A percentile compares a stretch with the other conserved stretches of the same genome.
phyloP scores from a whole-genome alignment of 225 moss, liverwort and hornwort species.

The Antitrichia curtipendula region DNA sequence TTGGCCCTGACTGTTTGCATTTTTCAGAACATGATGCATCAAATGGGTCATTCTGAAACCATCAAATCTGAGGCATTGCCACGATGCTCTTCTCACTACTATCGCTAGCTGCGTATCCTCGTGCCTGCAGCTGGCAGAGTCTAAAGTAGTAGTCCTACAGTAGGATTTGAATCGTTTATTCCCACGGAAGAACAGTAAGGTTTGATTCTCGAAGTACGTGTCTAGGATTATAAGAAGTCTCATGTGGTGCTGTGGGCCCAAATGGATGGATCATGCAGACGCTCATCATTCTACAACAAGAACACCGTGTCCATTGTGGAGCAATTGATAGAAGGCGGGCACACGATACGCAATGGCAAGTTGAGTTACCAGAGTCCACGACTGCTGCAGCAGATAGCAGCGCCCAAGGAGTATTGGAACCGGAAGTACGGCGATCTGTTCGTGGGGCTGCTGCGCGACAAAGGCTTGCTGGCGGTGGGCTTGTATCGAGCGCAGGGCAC shows the following conservation, averaged over 20 bases:
- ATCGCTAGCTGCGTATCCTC: not conserved
- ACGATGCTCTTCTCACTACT: not conserved
- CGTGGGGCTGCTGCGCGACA: constrained; percentile 51
- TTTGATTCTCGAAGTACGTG: not conserved
- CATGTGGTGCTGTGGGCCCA: not conserved
- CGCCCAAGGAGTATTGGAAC: constrained; percentile 39
- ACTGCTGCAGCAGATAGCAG: constrained; percentile 35
- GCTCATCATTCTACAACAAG: constrained; percentile 73
- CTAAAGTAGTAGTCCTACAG: not conserved
- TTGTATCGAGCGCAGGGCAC: constrained; percentile 57
- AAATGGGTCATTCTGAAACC: not conserved
- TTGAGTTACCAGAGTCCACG: constrained; percentile 18
- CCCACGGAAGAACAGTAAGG: not conserved
- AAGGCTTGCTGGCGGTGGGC: constrained; percentile 45
- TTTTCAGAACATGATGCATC: not conserved
- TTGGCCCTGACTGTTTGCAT: not conserved
- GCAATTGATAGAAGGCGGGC: constrained; percentile 61
- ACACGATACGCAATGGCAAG: constrained; percentile 1
- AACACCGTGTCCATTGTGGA: constrained; percentile 69
- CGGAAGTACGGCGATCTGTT: constrained; percentile 39
- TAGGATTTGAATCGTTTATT: not conserved
- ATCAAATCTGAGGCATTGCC: not conserved
- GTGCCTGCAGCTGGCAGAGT: not conserved
- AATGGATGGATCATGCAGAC: constrained; percentile 14
- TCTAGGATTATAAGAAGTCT: not conserved